Evolutionary conservation across 768 basidiomycete genomes (phyloP), one percentile per base, ranked within the genome.

Genomic region (Rhizopogon sp.): DNA sequence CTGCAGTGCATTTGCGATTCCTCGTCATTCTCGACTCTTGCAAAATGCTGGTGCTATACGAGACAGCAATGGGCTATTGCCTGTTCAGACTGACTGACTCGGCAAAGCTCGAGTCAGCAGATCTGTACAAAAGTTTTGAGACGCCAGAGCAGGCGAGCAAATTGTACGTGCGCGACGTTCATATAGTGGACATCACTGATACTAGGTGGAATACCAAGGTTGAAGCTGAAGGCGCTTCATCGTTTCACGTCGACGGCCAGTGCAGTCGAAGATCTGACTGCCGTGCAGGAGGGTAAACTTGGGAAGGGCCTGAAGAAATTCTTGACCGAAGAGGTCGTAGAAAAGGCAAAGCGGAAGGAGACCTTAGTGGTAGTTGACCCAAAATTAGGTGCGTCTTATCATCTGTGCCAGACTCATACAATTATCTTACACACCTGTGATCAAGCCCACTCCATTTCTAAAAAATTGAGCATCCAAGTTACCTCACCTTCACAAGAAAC

Each of bases 231-330:
- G 71, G 93, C 93, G 37, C 76, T 98, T 49, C 97, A 99, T 74
- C 90, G 93, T 50, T 99, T 99, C 73, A 89, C 88, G 20, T 96
- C 95, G 35, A 99, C 97, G 14, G 97, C 93, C 25, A 86, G 86
- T 11, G 97, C 97, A 20, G 96, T 99, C 10, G 97, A 98, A 74
- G 97, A 99, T 69, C 84, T 98, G 61, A 91, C 92, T 28, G 85
- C 95, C 7, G 75, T 98, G 29, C 92, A 96, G 70, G 87, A 86
- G 44, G 94, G 96, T 60, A 95, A 98, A 75, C 67, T 98, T 25
- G 92, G 91, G 42, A 96, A 96, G 70, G 87, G 88, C 6, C 75
- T 98, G 61, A 95, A 94, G 74, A 85, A 97, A 68, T 98, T 98
- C 77, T 72, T 99, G 64, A 86, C 86, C 22, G 88, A 92, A 41